Evolutionary conservation across 1,284 basidiomycete genomes (phyloP).

Genomic region (Anthracocystis panici-leucophaei): DNA sequence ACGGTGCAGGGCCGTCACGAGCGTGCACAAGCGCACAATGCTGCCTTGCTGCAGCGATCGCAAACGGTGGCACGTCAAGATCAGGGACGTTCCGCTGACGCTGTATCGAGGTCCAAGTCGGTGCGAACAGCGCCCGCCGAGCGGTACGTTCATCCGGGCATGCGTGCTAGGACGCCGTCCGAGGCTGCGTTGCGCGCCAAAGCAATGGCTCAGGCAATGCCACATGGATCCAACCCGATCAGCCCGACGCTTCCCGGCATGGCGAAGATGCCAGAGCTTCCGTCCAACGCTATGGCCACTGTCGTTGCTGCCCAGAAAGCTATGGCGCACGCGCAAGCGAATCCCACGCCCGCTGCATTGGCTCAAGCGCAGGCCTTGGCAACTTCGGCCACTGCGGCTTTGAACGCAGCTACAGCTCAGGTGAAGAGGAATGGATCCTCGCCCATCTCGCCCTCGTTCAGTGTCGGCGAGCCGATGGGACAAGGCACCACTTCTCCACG

Average conservation of each 20-base stretch:
- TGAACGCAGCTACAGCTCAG: constrained; percentile 40
- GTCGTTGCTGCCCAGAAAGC: constrained; percentile 48
- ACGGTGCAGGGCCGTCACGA: constrained; percentile 42
- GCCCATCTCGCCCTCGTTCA: constrained; percentile 32
- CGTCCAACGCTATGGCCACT: constrained; percentile 38
- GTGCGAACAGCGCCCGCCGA: constrained; percentile 37
- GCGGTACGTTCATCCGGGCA: constrained; percentile 31
- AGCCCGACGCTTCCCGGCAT: constrained; percentile 17
- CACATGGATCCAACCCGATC: constrained; percentile 19
- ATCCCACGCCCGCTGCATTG: constrained; percentile 30
- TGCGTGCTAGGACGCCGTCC: constrained; percentile 42
- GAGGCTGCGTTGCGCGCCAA: constrained; percentile 48
- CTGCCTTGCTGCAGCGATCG: constrained; percentile 31
- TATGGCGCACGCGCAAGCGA: constrained; percentile 41
- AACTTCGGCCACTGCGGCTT: constrained; percentile 39
- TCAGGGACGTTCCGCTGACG: constrained; percentile 8
- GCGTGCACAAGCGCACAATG: constrained; percentile 24
- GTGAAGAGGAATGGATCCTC: constrained; percentile 26
- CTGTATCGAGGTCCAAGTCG: constrained; percentile 36
- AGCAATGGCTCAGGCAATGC: constrained; percentile 37
- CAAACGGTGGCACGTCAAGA: constrained; percentile 42
- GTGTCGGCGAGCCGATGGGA: constrained; percentile 19
- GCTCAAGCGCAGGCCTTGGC: constrained; percentile 52
- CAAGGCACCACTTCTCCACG: constrained; percentile 23
- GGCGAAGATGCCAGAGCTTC: constrained; percentile 38